Evolutionary conservation across 371 early-diverging fungal genomes (phyloP).

Genomic region (Rhizomucor pusillus): DNA sequence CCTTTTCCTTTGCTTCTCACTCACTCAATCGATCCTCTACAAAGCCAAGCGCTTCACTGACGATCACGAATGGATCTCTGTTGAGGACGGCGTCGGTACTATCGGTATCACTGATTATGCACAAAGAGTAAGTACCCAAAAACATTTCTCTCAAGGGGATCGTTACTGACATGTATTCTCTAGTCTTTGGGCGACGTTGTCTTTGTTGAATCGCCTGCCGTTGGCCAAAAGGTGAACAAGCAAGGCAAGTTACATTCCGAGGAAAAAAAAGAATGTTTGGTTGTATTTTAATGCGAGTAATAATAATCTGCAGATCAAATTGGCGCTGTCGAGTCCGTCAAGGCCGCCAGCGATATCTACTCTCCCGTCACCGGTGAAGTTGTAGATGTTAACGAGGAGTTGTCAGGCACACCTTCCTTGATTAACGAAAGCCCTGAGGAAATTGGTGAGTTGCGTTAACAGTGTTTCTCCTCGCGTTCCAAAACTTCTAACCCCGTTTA

Average conservation of each 20-base stretch:
- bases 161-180: neutral
- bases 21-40: neutral
- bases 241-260: conserved; percentile 47
- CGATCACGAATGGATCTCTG: conserved; percentile 93
- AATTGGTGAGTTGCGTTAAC: conserved; percentile 55
- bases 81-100: conserved; percentile 76
- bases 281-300: conserved; percentile 2
- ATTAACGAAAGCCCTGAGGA: conserved; percentile 78
- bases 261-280: neutral
- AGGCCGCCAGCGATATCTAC: conserved; percentile 93
- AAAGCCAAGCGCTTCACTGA: conserved; percentile 74
- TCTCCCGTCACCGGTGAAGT: conserved; percentile 87
- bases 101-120: conserved; percentile 94
- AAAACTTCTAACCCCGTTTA: conserved; percentile 6
- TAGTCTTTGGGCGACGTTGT: conserved; percentile 92
- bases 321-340: conserved; percentile 93
- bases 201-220: conserved; percentile 79
- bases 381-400: conserved; percentile 69
- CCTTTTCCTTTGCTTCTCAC: neutral
- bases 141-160: neutral
- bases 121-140: conserved; percentile 44
- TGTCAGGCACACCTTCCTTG: conserved; percentile 68
- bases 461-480: neutral
- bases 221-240: conserved; percentile 56
- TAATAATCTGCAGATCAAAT: conserved; percentile 52